Evolutionary conservation across 208 protist genomes (phyloP).

Genomic region (Trypanosoma brucei): DNA sequence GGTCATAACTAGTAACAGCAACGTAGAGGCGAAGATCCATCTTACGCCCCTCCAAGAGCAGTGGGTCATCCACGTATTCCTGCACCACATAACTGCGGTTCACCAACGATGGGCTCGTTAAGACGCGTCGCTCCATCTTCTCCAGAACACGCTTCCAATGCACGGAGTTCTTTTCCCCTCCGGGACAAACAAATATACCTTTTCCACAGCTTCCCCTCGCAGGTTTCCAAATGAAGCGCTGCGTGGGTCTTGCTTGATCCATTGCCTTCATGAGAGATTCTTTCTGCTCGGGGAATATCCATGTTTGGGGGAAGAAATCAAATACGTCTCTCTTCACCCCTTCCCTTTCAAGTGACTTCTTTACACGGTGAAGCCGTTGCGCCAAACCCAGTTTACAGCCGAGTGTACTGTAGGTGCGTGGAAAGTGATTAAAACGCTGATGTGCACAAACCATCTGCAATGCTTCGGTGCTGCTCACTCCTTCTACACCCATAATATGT

Average conservation of each 20-base stretch:
- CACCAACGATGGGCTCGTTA: slow-evolving; percentile 16
- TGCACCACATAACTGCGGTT: slow-evolving; percentile 87
- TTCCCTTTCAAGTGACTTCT: slow-evolving; percentile 8
- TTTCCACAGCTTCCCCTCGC: slow-evolving; percentile 86
- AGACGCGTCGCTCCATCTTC: slow-evolving; percentile 45
- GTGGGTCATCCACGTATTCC: slow-evolving; percentile 91
- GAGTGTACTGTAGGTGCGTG: slow-evolving; percentile 66
- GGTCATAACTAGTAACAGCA: slow-evolving; percentile 85
- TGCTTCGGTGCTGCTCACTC: slow-evolving; percentile 14
- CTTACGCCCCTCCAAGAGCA: slow-evolving; percentile 91
- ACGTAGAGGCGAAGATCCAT: slow-evolving; percentile 96
- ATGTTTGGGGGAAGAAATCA: slow-evolving; percentile 72
- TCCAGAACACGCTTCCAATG: slow-evolving; percentile 49
- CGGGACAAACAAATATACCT: slow-evolving; percentile 73
- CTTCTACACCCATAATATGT: slow-evolving; percentile 7
- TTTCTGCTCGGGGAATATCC: slow-evolving; percentile 75
- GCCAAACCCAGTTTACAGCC: slow-evolving; percentile 85
- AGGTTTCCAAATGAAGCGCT: slow-evolving; percentile 88
- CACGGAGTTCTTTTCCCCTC: slow-evolving; percentile 30
- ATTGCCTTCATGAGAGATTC: slow-evolving; percentile 41
- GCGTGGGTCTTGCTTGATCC: slow-evolving; percentile 19
- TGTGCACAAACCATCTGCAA: slow-evolving; percentile 17
- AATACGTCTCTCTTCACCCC: slow-evolving; percentile 24
- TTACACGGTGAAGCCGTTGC: slow-evolving; percentile 27
- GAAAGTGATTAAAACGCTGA: slow-evolving; percentile 88